phyloP scores from a whole-genome alignment of 179 eudicot genomes.

The Beta macrorhiza region DNA sequence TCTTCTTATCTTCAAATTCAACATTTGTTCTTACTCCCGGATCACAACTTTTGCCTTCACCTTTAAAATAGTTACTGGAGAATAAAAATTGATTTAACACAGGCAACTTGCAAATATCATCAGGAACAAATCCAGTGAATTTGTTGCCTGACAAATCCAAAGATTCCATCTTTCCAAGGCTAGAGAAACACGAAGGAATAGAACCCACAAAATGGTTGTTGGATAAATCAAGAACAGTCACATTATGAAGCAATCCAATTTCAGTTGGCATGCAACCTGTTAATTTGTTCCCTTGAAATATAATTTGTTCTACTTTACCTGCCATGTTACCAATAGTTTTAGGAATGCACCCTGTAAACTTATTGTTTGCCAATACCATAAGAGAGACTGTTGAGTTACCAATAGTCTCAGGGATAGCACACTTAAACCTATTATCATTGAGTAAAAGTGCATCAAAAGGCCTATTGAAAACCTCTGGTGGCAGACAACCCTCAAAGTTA shows the following conservation, averaged over 20 bases:
- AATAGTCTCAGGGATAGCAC: slow-evolving; percentile 53
- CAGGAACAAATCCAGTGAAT: slow-evolving; percentile 48
- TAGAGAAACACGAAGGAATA: slow-evolving; percentile 42
- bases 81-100: slow-evolving; percentile 35
- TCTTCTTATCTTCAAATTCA: slow-evolving; percentile 33
- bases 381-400: slow-evolving; percentile 66
- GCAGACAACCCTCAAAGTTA: slow-evolving; percentile 74
- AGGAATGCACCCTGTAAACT: slow-evolving; percentile 74
- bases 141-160: slow-evolving; percentile 47
- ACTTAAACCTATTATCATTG: slow-evolving; percentile 64
- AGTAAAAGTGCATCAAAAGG: slow-evolving; percentile 63
- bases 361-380: slow-evolving; percentile 65
- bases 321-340: slow-evolving; percentile 55
- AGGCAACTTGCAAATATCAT: slow-evolving; percentile 50
- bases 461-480: slow-evolving; percentile 50
- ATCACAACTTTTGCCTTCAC: slow-evolving; percentile 34
- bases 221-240: slow-evolving; percentile 45
- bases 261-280: slow-evolving; percentile 68
- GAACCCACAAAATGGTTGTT: slow-evolving; percentile 50
- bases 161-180: slow-evolving; percentile 33
- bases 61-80: slow-evolving; percentile 48
- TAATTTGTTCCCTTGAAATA: slow-evolving; percentile 46
- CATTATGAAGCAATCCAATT: slow-evolving; percentile 39
- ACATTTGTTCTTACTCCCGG: slow-evolving; percentile 20
- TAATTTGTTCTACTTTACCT: slow-evolving; percentile 44